Evolutionary conservation across 2,329 filamentous ascomycete genomes (phyloP).

Genomic region (Xylariaceae sp.): DNA sequence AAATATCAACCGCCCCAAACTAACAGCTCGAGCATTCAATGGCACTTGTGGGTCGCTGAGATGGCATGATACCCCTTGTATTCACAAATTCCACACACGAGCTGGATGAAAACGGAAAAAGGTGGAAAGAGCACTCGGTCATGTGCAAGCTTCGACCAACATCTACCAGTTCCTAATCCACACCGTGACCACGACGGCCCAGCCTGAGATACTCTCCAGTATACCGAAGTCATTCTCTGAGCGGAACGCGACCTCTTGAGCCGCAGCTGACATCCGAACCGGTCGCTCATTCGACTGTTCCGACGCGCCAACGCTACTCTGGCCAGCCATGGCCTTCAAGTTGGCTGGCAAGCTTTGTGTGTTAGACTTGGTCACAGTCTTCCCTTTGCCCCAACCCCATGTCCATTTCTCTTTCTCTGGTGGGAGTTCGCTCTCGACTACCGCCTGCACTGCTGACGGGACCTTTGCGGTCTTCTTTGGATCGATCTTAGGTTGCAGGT

Average conservation of each 20-base stretch:
- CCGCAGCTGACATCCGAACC: conserved; percentile 36
- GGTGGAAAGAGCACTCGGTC: too few relatives aligned
- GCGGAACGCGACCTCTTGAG: conserved; percentile 48
- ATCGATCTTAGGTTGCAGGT: conserved; percentile 34
- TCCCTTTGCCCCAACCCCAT: conserved; percentile 28
- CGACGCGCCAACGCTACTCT: too few relatives aligned
- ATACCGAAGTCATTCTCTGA: conserved; percentile 47
- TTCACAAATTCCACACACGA: too few relatives aligned
- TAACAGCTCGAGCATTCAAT: too few relatives aligned
- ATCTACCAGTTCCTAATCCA: conserved; percentile 9
- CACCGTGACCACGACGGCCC: conserved; percentile 43
- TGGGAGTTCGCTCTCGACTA: conserved; percentile 25
- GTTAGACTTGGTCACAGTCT: not conserved
- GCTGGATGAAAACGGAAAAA: too few relatives aligned
- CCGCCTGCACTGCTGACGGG: conserved; percentile 22
- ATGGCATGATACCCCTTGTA: too few relatives aligned
- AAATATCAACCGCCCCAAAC: too few relatives aligned
- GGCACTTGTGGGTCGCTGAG: too few relatives aligned
- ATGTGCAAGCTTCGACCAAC: too few relatives aligned
- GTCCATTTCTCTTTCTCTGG: conserved; percentile 32
- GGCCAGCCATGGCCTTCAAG: too few relatives aligned
- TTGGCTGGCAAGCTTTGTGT: too few relatives aligned
- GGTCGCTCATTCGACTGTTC: too few relatives aligned
- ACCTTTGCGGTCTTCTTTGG: conserved; percentile 5
- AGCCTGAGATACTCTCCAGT: conserved; percentile 47